Evolutionary conservation across 306 rosid genomes (phyloP).

Genomic region (Leucaena leucocephala): DNA sequence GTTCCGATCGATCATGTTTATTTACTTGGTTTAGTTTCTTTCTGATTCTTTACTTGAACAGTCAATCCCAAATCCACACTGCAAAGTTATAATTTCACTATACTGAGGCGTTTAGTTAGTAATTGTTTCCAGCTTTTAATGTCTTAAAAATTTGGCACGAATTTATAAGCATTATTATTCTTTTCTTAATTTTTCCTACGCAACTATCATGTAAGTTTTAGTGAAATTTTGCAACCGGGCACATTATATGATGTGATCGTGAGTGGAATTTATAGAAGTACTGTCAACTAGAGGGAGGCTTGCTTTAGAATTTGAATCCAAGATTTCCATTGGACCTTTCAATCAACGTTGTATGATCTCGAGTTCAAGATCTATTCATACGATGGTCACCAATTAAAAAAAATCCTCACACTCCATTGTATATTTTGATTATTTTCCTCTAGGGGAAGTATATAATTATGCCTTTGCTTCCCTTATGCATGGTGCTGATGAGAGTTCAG

Average conservation of each 20-base stretch:
- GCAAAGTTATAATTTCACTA: background rate
- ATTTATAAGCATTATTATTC: background rate
- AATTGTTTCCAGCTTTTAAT: background rate
- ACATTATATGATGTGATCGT: background rate
- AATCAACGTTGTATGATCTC: background rate
- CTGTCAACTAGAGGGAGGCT: constrained; percentile 5
- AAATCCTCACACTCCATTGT: background rate
- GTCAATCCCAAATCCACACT: background rate
- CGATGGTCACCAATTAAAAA: background rate
- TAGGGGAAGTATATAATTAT: background rate
- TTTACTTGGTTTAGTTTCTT: constrained; percentile 10
- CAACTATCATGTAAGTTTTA: background rate
- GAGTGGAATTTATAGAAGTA: background rate
- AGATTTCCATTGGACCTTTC: background rate
- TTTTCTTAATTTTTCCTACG: background rate
- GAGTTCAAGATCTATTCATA: background rate
- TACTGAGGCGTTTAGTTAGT: background rate
- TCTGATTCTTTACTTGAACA: background rate
- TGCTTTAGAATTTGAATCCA: background rate
- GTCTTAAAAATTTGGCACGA: background rate
- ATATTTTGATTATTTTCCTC: background rate
- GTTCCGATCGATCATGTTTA: background rate
- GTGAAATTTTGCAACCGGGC: background rate
- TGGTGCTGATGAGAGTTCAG: constrained; percentile 1
- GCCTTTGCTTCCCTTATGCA: background rate